Conservation (phyloP, 179 eudicot species). For the Nepenthes alata region DNA sequence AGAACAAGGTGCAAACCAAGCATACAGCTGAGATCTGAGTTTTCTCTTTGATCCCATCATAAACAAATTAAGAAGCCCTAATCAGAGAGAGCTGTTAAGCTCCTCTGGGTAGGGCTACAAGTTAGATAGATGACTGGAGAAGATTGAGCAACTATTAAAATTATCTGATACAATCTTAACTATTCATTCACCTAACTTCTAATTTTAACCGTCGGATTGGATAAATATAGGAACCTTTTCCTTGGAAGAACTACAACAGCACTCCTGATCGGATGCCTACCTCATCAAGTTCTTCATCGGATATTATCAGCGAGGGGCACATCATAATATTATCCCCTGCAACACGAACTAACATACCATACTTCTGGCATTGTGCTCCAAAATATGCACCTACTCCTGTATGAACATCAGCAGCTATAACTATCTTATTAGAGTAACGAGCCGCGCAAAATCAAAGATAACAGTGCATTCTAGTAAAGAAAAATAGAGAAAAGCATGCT, state of each 20-base stretch:
- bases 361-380: constrained; percentile 76
- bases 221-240: too few species aligned
- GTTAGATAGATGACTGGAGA: not conserved
- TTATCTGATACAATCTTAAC: too few species aligned
- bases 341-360: constrained; percentile 87
- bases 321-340: constrained; percentile 82
- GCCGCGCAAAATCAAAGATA: too few species aligned
- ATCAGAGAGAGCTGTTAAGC: too few species aligned
- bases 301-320: constrained; percentile 74
- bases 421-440: not conserved
- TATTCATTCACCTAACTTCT: too few species aligned
- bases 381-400: constrained; percentile 75
- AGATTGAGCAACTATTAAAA: too few species aligned
- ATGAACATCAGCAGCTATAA: not conserved
- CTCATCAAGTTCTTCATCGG: constrained; percentile 64
- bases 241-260: not conserved
- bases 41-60: too few species aligned
- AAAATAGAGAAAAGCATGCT: too few species aligned
- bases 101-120: too few species aligned
- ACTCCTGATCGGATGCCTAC: constrained; percentile 17
- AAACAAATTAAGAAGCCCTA: too few species aligned
- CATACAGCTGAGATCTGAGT: not conserved
- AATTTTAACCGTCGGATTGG: too few species aligned
- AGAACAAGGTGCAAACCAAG: not conserved
- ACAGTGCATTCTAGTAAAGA: too few species aligned